A percentile compares a stretch with the other conserved stretches of the same genome.
Evolutionary conservation across 2,329 filamentous ascomycete genomes (phyloP).

Genomic region (Phialophora tarda): DNA sequence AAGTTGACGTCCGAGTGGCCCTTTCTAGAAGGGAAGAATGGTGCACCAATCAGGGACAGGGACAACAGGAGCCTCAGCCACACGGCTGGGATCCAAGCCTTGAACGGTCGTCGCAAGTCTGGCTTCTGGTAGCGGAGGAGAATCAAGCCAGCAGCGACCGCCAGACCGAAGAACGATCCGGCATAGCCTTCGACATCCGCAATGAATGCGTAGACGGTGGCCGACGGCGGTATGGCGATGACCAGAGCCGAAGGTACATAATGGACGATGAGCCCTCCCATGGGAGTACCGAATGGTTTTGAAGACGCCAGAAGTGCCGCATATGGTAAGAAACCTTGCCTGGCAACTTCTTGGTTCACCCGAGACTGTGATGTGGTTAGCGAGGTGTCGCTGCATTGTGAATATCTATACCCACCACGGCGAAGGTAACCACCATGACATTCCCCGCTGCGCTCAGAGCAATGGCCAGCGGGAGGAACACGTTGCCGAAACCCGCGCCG

Average conservation of each 20-base stretch:
- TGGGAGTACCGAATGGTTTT: slow-evolving; percentile 68
- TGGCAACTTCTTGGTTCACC: slow-evolving; percentile 73
- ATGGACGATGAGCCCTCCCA: slow-evolving; percentile 71
- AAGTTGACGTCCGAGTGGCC: slow-evolving; percentile 54
- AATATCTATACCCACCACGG: slow-evolving; percentile 57
- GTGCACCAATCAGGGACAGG: slow-evolving; percentile 62
- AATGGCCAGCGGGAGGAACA: slow-evolving; percentile 66
- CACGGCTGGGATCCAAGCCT: slow-evolving; percentile 67
- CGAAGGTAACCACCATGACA: slow-evolving; percentile 74
- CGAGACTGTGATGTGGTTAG: slow-evolving; percentile 58
- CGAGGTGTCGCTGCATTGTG: slow-evolving; percentile 8
- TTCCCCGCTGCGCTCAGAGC: slow-evolving; percentile 72
- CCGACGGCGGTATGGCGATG: slow-evolving; percentile 67
- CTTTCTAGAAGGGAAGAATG: slow-evolving; percentile 64
- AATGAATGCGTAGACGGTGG: slow-evolving; percentile 73
- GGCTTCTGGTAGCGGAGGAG: slow-evolving; percentile 66
- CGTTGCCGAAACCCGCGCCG: slow-evolving; percentile 62
- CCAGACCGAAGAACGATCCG: slow-evolving; percentile 64
- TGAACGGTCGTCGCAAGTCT: slow-evolving; percentile 67
- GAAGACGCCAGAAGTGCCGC: slow-evolving; percentile 66
- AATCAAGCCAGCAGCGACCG: slow-evolving; percentile 63
- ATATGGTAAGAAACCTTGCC: slow-evolving; percentile 72
- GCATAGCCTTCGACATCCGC: slow-evolving; percentile 74
- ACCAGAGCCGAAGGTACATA: slow-evolving; percentile 71
- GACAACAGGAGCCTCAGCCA: slow-evolving; percentile 61